Evolutionary conservation across 345 rosid genomes (phyloP).

Genomic region (Lepidium africanum): DNA sequence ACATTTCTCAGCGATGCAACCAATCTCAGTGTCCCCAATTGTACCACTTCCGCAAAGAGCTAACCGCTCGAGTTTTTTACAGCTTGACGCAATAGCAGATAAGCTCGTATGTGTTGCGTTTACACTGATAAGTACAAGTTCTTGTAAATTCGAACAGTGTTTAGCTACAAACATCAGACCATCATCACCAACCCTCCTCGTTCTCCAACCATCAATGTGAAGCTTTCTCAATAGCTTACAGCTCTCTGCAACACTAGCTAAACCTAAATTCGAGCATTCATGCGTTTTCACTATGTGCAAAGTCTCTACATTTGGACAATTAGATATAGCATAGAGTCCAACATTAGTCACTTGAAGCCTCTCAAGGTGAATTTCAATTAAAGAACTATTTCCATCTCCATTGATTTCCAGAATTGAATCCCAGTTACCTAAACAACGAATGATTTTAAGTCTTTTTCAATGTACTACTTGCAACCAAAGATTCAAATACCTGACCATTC

Average conservation of each 20-base stretch:
- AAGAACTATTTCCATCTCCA: slow-evolving; percentile 28
- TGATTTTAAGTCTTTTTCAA: slow-evolving; percentile 59
- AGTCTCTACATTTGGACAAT: slow-evolving; percentile 49
- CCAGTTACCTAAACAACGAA: slow-evolving; percentile 83
- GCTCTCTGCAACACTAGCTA: slow-evolving; percentile 46
- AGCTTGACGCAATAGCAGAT: slow-evolving; percentile 43
- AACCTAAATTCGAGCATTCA: slow-evolving; percentile 59
- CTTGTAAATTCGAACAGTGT: slow-evolving; percentile 54
- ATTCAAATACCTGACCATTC: slow-evolving; percentile 65
- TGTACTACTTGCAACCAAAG: slow-evolving; percentile 39
- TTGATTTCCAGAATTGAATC: slow-evolving; percentile 45
- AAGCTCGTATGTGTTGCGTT: slow-evolving; percentile 55
- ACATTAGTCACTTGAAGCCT: slow-evolving; percentile 65
- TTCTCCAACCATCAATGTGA: slow-evolving; percentile 78
- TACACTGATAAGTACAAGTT: slow-evolving; percentile 76
- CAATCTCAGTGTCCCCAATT: slow-evolving; percentile 64
- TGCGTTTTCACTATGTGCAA: slow-evolving; percentile 56
- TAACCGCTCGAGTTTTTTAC: slow-evolving; percentile 56
- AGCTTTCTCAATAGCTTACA: slow-evolving; percentile 67
- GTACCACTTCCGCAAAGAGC: slow-evolving; percentile 70
- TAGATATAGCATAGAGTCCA: slow-evolving; percentile 50
- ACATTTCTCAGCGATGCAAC: slow-evolving; percentile 65
- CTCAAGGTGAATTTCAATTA: slow-evolving; percentile 67
- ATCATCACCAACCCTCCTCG: slow-evolving; percentile 61
- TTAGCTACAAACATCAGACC: slow-evolving; percentile 62